Base-by-base conservation (phyloP, 306 rosid species). In the Boehmeria nivea region DNA sequence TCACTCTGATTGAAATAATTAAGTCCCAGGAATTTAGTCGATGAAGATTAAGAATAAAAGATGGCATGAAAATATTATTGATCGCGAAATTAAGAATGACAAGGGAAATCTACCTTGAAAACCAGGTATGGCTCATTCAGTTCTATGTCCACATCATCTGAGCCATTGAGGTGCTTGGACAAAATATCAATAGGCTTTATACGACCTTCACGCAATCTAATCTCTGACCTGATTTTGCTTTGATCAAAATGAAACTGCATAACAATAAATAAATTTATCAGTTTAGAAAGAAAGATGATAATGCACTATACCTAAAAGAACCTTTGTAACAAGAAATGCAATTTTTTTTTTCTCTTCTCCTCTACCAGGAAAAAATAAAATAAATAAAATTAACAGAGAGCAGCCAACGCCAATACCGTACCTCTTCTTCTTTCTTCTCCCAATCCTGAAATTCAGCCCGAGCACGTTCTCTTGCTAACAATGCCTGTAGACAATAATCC, bases 361-460 rank as follows among this genome's bases (percentile, higher is more conserved):
- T 31, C 9, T n/a, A n/a, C n/a, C n/a, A n/a, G n/a, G n/a, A n/a
- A 31, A 31, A 28, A 31, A 31, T 6, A 31, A 0, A n/a, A n/a
- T n/a, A n/a, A n/a, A n/a, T n/a, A n/a, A n/a, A n/a, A n/a, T n/a
- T n/a, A n/a, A n/a, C n/a, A n/a, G n/a, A n/a, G n/a, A n/a, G n/a
- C n/a, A 33, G 11, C 38, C 11, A 4, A 5, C 5, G 38, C 45
- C 45, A 38, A 68, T 40, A 51, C 28, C 65, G 45, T 71, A 87
- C 99, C 89, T 93, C 99, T 63, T 93, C 96, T 73, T 93, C 99
- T 58, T 85, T 93, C 73, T 93, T 87, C 72, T 93, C 99, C 99
- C 95, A 93, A 72, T 93, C 96, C 57, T 93, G 96, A 75, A 81
- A 93, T 73, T 93, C 99, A 67, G 99, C 96, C 44, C 95, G 87